These are phyloP conservation scores for Lavandula angustifolia DNA, from an alignment of 257 asterid species.

Conservation along the genomic window DNA sequence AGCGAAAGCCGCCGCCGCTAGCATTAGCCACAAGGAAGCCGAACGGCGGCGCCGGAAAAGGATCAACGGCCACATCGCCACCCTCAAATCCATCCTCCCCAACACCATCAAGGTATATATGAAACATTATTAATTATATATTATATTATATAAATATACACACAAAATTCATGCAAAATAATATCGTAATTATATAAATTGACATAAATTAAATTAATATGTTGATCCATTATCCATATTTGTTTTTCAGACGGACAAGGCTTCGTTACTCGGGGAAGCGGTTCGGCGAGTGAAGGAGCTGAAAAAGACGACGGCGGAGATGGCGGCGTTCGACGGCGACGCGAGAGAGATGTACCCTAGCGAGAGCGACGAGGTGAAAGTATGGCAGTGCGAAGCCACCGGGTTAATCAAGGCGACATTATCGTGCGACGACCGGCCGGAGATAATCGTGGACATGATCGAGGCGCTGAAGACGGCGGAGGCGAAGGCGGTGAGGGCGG, in stretches of 20 bases:
- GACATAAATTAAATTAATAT: too few species aligned
- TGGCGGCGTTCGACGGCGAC: conserved; percentile 6
- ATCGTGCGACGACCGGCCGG: conserved; percentile 87
- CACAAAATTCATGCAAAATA: too few species aligned
- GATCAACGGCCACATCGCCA: conserved; percentile 85
- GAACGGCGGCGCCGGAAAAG: conserved; percentile 82
- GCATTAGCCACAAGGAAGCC: conserved; percentile 86
- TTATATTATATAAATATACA: too few species aligned
- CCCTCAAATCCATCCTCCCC: conserved; percentile 84
- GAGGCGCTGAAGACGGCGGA: conserved; percentile 59
- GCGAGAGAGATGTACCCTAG: conserved; percentile 44
- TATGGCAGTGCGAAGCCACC: conserved; percentile 40
- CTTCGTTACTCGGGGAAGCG: conserved; percentile 82
- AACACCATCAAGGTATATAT: conserved; percentile 59
- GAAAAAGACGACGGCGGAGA: conserved; percentile 52
- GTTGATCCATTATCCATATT: too few species aligned
- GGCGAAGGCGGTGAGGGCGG: conserved; percentile 68
- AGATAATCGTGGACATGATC: conserved; percentile 54
- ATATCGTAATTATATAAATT: too few species aligned
- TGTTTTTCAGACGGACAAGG: conserved; percentile 72
- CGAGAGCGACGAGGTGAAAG: conserved; percentile 68
- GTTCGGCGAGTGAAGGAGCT: conserved; percentile 75
- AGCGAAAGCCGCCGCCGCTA: conserved; percentile 73
- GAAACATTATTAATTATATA: too few species aligned
- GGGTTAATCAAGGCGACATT: conserved; percentile 55